Evolutionary conservation across 805 yeast species (phyloP).

Genomic region (Torulaspora microellipsoides): DNA sequence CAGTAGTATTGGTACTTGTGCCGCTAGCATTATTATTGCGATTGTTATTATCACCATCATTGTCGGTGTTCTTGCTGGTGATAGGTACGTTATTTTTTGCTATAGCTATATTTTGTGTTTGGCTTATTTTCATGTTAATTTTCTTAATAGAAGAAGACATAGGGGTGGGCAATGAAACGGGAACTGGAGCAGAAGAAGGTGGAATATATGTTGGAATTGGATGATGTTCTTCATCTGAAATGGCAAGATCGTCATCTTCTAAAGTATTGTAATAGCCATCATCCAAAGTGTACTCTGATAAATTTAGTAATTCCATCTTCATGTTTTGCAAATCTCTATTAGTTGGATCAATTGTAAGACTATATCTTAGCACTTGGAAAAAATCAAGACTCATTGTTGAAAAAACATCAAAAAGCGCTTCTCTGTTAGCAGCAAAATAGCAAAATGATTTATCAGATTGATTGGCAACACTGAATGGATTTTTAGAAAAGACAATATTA

Average conservation of each 20-base stretch:
- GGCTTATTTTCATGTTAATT: conserved; percentile 6
- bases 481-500: conserved; percentile 81
- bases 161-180: conserved; percentile 32
- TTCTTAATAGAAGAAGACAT: conserved; percentile 19
- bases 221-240: conserved; percentile 15
- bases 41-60: background rate
- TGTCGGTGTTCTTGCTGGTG: background rate
- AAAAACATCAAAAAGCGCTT: conserved; percentile 85
- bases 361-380: conserved; percentile 73
- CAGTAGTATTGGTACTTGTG: background rate
- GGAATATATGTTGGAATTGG: conserved; percentile 24
- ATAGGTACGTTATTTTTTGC: background rate
- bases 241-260: conserved; percentile 38
- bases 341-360: conserved; percentile 79
- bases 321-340: conserved; percentile 67
- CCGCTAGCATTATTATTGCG: too few relatives aligned
- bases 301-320: conserved; percentile 53
- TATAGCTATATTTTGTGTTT: background rate
- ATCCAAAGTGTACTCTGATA: conserved; percentile 75
- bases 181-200: conserved; percentile 29
- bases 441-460: conserved; percentile 75
- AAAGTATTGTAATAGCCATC: conserved; percentile 53
- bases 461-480: conserved; percentile 80
- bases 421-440: conserved; percentile 83
- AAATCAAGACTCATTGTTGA: conserved; percentile 84